phyloP scores from a whole-genome alignment of 805 yeast genomes.

The Cyberlindnera mycetangii region DNA sequence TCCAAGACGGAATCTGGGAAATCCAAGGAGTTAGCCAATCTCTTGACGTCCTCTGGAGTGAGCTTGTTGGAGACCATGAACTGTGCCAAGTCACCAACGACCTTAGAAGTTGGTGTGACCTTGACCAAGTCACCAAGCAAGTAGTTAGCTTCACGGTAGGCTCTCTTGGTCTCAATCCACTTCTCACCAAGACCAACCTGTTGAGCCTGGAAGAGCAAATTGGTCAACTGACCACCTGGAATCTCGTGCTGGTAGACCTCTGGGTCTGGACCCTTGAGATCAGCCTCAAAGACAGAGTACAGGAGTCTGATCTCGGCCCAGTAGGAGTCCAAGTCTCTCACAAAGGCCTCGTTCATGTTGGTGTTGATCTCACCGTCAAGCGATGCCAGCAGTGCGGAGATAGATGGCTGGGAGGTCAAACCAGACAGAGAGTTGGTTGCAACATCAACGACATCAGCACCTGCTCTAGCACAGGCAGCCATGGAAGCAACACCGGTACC shows the following conservation, averaged over 20 bases:
- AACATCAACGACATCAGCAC: slow-evolving; percentile 98
- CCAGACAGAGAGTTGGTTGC: slow-evolving; percentile 98
- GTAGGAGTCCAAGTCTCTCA: slow-evolving; percentile 85
- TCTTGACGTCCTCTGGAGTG: slow-evolving; percentile 77
- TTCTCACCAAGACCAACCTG: slow-evolving; percentile 96
- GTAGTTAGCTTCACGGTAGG: slow-evolving; percentile 87
- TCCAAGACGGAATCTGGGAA: slow-evolving; percentile 99
- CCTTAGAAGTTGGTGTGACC: slow-evolving; percentile 99
- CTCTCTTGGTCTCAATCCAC: slow-evolving; percentile 95
- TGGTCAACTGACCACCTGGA: slow-evolving; percentile 99
- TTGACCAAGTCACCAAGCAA: slow-evolving; percentile 95
- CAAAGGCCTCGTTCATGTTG: slow-evolving; percentile 61
- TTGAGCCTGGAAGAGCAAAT: slow-evolving; percentile 97
- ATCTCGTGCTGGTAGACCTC: slow-evolving; percentile 98
- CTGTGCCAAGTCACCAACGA: slow-evolving; percentile 99
- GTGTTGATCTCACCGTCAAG: slow-evolving; percentile 82
- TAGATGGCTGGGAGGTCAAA: slow-evolving; percentile 96
- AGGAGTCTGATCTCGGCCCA: slow-evolving; percentile 99
- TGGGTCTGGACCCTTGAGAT: slow-evolving; percentile 98
- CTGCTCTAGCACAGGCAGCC: slow-evolving; percentile 91
- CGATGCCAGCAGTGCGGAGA: slow-evolving; percentile 89
- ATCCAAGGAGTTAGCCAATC: slow-evolving; percentile 86
- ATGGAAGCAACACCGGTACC: slow-evolving; percentile 98
- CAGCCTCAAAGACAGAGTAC: slow-evolving; percentile 97
- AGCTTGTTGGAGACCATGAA: slow-evolving; percentile 97